These are phyloP conservation scores for Citrus medica DNA, from an alignment of 345 rosid genomes.

Conservation along the genomic window DNA sequence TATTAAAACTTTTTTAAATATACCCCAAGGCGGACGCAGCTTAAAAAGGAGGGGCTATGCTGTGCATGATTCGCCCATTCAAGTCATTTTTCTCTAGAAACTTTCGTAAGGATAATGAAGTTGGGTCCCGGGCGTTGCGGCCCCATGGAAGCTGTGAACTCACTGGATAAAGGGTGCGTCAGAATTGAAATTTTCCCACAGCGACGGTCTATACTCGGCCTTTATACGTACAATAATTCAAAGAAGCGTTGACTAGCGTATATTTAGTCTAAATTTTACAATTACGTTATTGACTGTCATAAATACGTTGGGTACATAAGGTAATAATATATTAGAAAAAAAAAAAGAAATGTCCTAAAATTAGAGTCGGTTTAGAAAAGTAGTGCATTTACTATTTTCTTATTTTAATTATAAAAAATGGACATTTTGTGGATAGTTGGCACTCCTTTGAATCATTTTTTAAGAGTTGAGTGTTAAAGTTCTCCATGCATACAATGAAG, in stretches of 20 bases:
- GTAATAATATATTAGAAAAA: too few species aligned
- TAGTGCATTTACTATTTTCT: too few species aligned
- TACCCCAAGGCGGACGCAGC: neutral
- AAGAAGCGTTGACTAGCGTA: neutral
- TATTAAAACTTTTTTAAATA: neutral
- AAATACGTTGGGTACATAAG: neutral
- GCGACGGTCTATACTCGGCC: neutral
- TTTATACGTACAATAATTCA: neutral
- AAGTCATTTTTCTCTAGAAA: neutral
- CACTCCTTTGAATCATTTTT: too few species aligned
- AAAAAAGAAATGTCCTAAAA: too few species aligned
- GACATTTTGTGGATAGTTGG: too few species aligned
- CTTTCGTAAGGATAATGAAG: neutral
- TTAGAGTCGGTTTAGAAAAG: too few species aligned
- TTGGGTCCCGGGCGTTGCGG: neutral
- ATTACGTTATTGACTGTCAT: neutral
- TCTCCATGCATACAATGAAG: too few species aligned
- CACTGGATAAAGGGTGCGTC: neutral
- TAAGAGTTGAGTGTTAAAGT: too few species aligned
- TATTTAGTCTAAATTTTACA: neutral
- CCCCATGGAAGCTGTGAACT: neutral
- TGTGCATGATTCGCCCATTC: neutral
- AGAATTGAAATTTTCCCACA: neutral
- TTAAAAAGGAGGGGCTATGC: neutral
- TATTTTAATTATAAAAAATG: too few species aligned